Evolutionary conservation across 2,329 filamentous ascomycete genomes (phyloP).

Genomic region (Xylaria sp.): DNA sequence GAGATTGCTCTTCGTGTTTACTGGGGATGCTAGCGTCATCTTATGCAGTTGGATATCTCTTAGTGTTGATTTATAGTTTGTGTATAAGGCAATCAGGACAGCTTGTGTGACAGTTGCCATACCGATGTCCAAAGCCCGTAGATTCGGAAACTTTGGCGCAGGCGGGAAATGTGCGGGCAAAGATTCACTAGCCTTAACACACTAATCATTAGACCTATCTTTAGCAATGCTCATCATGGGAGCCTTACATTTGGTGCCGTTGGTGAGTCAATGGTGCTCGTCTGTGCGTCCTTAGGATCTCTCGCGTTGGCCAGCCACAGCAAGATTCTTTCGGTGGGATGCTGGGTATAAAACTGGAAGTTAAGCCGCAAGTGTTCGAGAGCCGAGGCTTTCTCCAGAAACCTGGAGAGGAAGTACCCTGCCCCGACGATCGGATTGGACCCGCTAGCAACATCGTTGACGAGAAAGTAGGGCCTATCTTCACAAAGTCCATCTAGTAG

Average conservation of each 20-base stretch:
- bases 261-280: not conserved
- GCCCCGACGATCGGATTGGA: not conserved
- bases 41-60: conserved; percentile 53
- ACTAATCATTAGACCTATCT: not conserved
- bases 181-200: not conserved
- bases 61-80: conserved; percentile 53
- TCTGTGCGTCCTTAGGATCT: not conserved
- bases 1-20: conserved; percentile 38
- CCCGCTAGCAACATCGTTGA: not conserved
- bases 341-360: conserved; percentile 38
- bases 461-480: not conserved
- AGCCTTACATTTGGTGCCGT: conserved; percentile 8
- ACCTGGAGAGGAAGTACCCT: conserved; percentile 39
- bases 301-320: conserved; percentile 44
- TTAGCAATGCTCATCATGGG: not conserved
- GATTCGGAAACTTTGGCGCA: conserved; percentile 41
- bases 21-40: conserved; percentile 39
- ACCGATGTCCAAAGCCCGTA: conserved; percentile 54
- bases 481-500: conserved; percentile 44
- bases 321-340: conserved; percentile 42
- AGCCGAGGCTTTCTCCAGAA: conserved; percentile 49
- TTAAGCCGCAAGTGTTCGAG: conserved; percentile 61
- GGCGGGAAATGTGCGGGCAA: conserved; percentile 24
- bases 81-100: conserved; percentile 44
- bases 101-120: conserved; percentile 39